These are phyloP conservation scores for Candida montana DNA, from an alignment of 805 yeast species.

Conservation along the genomic window DNA sequence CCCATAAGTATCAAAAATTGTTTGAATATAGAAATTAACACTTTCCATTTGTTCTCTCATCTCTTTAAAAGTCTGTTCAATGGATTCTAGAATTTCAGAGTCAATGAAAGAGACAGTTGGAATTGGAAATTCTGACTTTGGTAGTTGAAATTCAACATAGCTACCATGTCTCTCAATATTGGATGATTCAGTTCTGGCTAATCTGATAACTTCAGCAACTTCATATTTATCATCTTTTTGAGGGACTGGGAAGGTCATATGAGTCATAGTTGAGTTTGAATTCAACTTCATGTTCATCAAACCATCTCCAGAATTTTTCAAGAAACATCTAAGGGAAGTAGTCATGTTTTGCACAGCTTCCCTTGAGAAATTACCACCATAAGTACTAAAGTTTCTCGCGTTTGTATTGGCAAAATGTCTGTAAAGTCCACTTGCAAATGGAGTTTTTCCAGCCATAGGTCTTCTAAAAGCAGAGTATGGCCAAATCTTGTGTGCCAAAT, in stretches of 20 bases:
- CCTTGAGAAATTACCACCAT: constrained; percentile 35
- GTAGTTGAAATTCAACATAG: constrained; percentile 53
- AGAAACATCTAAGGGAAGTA: constrained; percentile 37
- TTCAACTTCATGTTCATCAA: constrained; percentile 17
- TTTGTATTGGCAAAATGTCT: constrained; percentile 31
- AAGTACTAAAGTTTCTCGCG: constrained; percentile 35
- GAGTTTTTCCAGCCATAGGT: constrained; percentile 17
- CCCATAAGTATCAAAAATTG: constrained; percentile 51
- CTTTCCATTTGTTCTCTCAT: constrained; percentile 38
- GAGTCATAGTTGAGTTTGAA: constrained; percentile 26
- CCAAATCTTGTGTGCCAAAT: constrained; percentile 17
- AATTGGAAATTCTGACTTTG: constrained; percentile 30
- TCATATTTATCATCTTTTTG: neutral
- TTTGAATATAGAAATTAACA: constrained; percentile 37
- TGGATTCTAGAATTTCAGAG: constrained; percentile 35
- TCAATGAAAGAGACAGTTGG: constrained; percentile 41
- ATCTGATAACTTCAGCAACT: constrained; percentile 14
- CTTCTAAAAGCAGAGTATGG: constrained; percentile 23
- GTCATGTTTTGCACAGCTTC: constrained; percentile 59
- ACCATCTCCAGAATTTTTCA: constrained; percentile 29
- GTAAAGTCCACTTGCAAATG: constrained; percentile 29
- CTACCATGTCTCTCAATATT: constrained; percentile 35
- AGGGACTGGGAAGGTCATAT: constrained; percentile 2
- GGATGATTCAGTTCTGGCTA: constrained; percentile 32
- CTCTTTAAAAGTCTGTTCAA: constrained; percentile 32